A percentile compares a stretch with the other conserved stretches of the same genome.
phyloP scores from a whole-genome alignment of 306 rosid species.

The Dryas drummondii region DNA sequence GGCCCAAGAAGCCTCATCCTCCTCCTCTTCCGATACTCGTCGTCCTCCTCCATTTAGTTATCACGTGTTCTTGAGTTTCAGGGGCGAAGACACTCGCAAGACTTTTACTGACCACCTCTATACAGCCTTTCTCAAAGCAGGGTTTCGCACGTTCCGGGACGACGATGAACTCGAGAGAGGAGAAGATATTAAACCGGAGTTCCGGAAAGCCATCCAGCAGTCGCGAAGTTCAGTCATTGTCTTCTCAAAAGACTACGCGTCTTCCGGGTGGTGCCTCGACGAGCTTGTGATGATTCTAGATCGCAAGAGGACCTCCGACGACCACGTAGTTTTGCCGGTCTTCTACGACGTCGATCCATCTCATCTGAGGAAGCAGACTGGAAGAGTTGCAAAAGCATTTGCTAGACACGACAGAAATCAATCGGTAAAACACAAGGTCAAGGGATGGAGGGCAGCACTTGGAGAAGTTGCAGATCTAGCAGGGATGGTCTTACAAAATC shows the following conservation, averaged over 20 bases:
- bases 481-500: background rate
- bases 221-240: background rate
- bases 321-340: background rate
- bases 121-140: no score
- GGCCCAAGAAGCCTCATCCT: background rate
- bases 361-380: background rate
- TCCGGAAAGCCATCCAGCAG: background rate
- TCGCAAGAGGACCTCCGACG: background rate
- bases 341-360: background rate
- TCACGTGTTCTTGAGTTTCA: constrained; percentile 15
- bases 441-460: background rate
- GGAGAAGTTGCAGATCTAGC: background rate
- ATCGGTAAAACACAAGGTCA: background rate
- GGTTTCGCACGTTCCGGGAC: no score
- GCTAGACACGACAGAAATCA: background rate
- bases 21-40: background rate
- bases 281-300: constrained; percentile 4
- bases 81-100: background rate
- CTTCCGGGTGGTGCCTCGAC: constrained; percentile 10
- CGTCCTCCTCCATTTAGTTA: no score
- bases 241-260: background rate
- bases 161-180: no score
- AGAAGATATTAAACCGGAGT: background rate
- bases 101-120: no score
- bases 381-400: background rate